Percentiles rank a stretch among this genome's conserved stretches.
Evolutionary conservation across 345 rosid genomes (phyloP).

Genomic region (Syzygium aromaticum): DNA sequence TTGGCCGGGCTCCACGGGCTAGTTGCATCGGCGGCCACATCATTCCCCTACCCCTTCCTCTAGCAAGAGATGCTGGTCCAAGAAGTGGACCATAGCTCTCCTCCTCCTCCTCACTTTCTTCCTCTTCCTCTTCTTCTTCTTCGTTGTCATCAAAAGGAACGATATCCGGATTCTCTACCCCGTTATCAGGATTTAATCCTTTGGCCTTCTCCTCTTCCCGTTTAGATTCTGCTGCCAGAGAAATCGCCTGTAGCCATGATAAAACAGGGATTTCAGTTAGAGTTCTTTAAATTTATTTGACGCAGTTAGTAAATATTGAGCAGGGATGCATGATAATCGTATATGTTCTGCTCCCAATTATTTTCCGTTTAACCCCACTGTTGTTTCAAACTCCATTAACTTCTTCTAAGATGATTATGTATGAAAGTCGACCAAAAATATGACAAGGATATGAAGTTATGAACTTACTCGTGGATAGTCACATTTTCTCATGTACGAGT

Average conservation of each 20-base stretch:
- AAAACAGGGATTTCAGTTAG: background rate
- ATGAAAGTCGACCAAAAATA: background rate
- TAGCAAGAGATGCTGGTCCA: conserved; percentile 45
- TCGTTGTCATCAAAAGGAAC: conserved; percentile 97
- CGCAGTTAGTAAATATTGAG: background rate
- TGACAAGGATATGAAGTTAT: background rate
- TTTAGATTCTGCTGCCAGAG: conserved; percentile 88
- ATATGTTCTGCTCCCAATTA: background rate
- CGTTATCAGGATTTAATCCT: conserved; percentile 74
- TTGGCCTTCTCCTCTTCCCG: conserved; percentile 97
- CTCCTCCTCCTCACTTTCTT: conserved; percentile 60
- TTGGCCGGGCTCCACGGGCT: conserved; percentile 74
- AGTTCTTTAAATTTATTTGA: background rate
- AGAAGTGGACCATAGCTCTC: conserved; percentile 28
- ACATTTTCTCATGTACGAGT: background rate
- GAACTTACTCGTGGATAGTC: background rate
- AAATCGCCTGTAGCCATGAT: conserved; percentile 43
- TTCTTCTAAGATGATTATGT: background rate
- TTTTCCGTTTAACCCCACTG: background rate
- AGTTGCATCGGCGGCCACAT: conserved; percentile 95
- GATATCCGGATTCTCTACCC: conserved; percentile 84
- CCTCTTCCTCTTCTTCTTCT: conserved; percentile 96
- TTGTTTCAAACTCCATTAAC: background rate
- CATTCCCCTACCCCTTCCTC: conserved; percentile 94
- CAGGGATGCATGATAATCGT: background rate